Evolutionary conservation across 371 early-diverging fungal species (phyloP), one percentile per base, ranked within the genome.

Genomic region (Mortierella sp.): DNA sequence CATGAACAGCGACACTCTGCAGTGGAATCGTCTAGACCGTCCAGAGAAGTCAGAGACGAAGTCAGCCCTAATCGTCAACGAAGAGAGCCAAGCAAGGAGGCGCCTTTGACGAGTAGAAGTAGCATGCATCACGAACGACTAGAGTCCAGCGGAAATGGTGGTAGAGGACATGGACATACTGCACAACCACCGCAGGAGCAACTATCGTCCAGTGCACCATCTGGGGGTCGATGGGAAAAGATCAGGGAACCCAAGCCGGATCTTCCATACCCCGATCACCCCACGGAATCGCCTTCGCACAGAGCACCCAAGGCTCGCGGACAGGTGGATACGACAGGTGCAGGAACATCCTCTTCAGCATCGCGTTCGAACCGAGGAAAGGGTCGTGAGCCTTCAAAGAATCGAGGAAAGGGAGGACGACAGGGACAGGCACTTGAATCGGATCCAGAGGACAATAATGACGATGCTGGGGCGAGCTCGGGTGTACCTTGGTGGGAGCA

Each of bases 401-500:
- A 50, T 37, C 37, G 37, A 37, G 37, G 37, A 37, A 37, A 37
- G 37, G 37, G 37, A 37, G 37, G 37, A 37, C 37, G 37, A 37
- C 37, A 62, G 15, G 28, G 37, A 37, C 37, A 62, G 15, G 28
- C 50, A 12, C 16, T 45, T 4, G 53, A n/a, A 23, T 12, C 46
- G 11, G 64, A 55, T 15, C 45, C 67, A 4, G 60, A 74, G 9
- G 62, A 50, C 15, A 7, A 43, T 4, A 57, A 63, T 26, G 63
- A 56, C 25, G 57, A 53, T 14, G 60, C 28, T 11, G 53, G 57
- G 11, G 62, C 50, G 9, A 57, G 65, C 2, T 47, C 70, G 3
- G 56, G 57, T 14, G 55, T 57, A 1, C 76, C 70, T 18, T 79
- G 80, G 80, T 79, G 80, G 80, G 80, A 79, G 19, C 66, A 79